phyloP scores from a whole-genome alignment of 495 filamentous ascomycete genomes.

The Cetradonia linearis region DNA sequence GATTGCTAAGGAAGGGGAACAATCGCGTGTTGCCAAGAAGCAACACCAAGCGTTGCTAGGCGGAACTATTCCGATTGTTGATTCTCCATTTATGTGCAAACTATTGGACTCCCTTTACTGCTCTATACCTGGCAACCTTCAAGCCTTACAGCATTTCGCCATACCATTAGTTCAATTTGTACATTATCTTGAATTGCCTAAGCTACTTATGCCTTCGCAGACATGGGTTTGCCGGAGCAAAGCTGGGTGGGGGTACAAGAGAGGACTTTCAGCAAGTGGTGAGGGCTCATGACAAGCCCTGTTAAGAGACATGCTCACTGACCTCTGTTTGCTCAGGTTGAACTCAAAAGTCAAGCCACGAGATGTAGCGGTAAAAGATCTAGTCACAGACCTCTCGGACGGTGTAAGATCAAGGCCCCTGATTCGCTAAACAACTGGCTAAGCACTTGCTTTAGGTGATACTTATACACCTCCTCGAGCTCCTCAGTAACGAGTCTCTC shows the following conservation, averaged over 20 bases:
- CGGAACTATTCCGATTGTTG: slow-evolving; percentile 1
- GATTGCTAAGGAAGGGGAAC: too few species aligned
- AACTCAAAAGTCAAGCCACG: slow-evolving; percentile 84
- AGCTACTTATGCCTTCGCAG: slow-evolving; percentile 16
- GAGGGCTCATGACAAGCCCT: slow-evolving; percentile 19
- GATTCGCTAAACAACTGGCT: not conserved
- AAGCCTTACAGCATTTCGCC: not conserved
- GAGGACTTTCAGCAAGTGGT: slow-evolving; percentile 99
- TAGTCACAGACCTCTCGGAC: slow-evolving; percentile 82
- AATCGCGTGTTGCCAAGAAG: too few species aligned
- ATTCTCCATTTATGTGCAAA: not conserved
- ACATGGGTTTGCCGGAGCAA: slow-evolving; percentile 64
- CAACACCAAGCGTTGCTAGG: not conserved
- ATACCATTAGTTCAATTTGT: not conserved
- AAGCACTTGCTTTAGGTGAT: slow-evolving; percentile 50
- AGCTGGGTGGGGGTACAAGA: slow-evolving; percentile 95
- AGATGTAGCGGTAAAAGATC: slow-evolving; percentile 64
- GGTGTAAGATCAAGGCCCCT: slow-evolving; percentile 53
- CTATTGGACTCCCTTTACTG: not conserved
- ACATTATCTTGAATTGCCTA: not conserved
- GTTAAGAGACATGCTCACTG: not conserved
- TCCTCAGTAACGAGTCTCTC: slow-evolving; percentile 83
- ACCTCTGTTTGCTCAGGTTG: slow-evolving; percentile 48
- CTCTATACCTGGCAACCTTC: not conserved
- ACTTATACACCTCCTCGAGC: slow-evolving; percentile 93